These are phyloP conservation scores for Calocybe indica DNA, from an alignment of 768 basidiomycete species.

Conservation along the genomic window DNA sequence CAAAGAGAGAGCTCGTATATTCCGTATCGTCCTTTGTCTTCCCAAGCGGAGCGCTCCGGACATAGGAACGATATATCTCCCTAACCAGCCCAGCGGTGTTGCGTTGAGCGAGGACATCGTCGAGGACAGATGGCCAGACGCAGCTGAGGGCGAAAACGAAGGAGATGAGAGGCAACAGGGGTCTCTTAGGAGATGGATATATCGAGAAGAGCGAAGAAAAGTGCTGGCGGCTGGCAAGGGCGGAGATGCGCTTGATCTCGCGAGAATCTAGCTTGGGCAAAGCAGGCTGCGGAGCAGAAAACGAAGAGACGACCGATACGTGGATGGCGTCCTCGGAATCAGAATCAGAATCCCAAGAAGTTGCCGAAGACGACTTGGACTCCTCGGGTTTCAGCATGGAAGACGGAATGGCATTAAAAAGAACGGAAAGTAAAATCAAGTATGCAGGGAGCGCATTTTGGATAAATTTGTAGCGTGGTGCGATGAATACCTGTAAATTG, in stretches of 20 bases:
- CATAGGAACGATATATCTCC: slow-evolving; percentile 66
- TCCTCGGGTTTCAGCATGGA: slow-evolving; percentile 18
- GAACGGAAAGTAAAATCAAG: slow-evolving; percentile 41
- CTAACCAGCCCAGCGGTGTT: slow-evolving; percentile 59
- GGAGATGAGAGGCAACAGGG: slow-evolving; percentile 31
- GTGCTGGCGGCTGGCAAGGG: slow-evolving; percentile 22
- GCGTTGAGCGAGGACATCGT: slow-evolving; percentile 48
- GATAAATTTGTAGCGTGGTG: slow-evolving; percentile 53
- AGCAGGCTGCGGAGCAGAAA: slow-evolving; percentile 24
- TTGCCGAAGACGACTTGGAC: slow-evolving; percentile 28
- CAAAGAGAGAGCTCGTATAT: not conserved
- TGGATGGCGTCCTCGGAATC: slow-evolving; percentile 21
- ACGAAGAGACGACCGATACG: slow-evolving; percentile 32
- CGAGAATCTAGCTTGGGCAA: slow-evolving; percentile 47
- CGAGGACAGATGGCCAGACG: slow-evolving; percentile 57
- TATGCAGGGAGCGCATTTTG: slow-evolving; percentile 44
- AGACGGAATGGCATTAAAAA: slow-evolving; percentile 32
- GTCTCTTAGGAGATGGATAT: slow-evolving; percentile 46
- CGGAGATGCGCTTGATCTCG: slow-evolving; percentile 59
- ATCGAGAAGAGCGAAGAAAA: slow-evolving; percentile 31
- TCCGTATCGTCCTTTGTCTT: slow-evolving; percentile 28
- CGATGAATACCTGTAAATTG: slow-evolving; percentile 61
- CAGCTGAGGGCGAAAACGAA: slow-evolving; percentile 36
- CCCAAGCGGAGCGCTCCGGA: slow-evolving; percentile 58
- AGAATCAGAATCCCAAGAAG: slow-evolving; percentile 21